phyloP scores from a whole-genome alignment of 345 rosid genomes.

The Cardamine chenopodiifolia region DNA sequence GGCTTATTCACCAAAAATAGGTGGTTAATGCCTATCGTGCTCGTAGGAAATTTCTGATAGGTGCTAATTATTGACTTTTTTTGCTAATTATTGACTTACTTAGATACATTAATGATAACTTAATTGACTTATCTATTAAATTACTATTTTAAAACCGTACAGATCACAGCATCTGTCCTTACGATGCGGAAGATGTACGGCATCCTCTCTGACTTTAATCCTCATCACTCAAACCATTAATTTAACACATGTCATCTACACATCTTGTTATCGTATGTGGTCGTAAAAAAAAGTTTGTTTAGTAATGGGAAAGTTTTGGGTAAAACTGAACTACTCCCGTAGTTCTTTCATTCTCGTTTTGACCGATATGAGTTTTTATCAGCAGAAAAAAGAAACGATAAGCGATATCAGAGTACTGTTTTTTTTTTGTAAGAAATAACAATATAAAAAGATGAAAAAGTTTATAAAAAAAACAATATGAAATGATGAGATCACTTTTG shows the following conservation, averaged over 20 bases:
- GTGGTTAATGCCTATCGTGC: conserved; percentile 33
- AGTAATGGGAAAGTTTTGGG: no score
- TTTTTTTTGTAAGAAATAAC: no score
- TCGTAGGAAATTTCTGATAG: conserved; percentile 16
- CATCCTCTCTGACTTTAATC: conserved; percentile 25
- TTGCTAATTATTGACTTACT: conserved; percentile 29
- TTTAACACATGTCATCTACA: background rate
- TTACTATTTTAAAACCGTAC: conserved; percentile 21
- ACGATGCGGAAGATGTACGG: conserved; percentile 27
- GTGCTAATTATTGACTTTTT: conserved; percentile 27
- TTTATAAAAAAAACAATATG: no score
- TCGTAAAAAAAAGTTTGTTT: no score
- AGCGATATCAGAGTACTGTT: no score
- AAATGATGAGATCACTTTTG: no score
- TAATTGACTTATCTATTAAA: conserved; percentile 28
- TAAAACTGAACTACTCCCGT: no score
- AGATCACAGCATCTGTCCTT: conserved; percentile 30
- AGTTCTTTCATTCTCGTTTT: no score
- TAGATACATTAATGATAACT: conserved; percentile 16
- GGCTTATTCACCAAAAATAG: conserved; percentile 13
- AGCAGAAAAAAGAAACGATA: no score
- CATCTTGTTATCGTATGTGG: background rate
- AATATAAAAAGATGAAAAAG: no score
- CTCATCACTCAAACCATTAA: conserved; percentile 22
- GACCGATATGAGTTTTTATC: no score